A percentile compares a stretch with the other conserved stretches of the same genome.
phyloP scores from a whole-genome alignment of 1,139 yeast genomes.

The Hyphopichia pseudoburtonii region DNA sequence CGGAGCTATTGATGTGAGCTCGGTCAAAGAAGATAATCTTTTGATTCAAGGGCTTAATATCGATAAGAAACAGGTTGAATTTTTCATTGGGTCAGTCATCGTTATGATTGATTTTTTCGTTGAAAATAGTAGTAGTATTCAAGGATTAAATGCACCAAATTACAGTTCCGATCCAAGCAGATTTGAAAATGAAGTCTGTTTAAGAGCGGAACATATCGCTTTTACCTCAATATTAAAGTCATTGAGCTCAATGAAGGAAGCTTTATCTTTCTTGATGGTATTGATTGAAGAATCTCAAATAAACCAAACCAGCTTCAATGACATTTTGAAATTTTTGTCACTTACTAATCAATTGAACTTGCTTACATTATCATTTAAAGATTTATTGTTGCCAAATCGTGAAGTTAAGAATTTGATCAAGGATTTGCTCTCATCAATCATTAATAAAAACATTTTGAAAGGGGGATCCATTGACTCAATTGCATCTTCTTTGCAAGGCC shows the following conservation, averaged over 20 bases:
- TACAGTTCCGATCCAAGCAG: slow-evolving; percentile 49
- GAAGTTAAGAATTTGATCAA: slow-evolving; percentile 71
- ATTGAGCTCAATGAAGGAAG: slow-evolving; percentile 80
- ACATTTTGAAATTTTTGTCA: slow-evolving; percentile 69
- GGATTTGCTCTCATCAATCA: slow-evolving; percentile 84
- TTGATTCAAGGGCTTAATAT: slow-evolving; percentile 48
- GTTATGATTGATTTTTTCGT: slow-evolving; percentile 59
- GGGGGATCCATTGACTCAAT: slow-evolving; percentile 95
- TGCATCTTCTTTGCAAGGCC: slow-evolving; percentile 83
- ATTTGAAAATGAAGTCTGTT: slow-evolving; percentile 62
- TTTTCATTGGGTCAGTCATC: slow-evolving; percentile 64
- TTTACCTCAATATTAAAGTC: slow-evolving; percentile 76
- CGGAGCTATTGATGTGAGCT: slow-evolving; percentile 39
- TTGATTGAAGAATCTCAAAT: slow-evolving; percentile 71
- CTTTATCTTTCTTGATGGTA: slow-evolving; percentile 81
- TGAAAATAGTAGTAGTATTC: slow-evolving; percentile 60
- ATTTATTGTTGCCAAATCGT: slow-evolving; percentile 67
- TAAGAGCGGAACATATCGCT: slow-evolving; percentile 91
- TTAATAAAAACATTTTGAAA: slow-evolving; percentile 80
- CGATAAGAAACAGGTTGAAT: slow-evolving; percentile 58
- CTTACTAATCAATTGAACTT: slow-evolving; percentile 67
- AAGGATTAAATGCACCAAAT: slow-evolving; percentile 57
- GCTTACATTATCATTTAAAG: slow-evolving; percentile 66
- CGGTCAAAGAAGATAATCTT: slow-evolving; percentile 48
- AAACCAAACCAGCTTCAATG: slow-evolving; percentile 47